Evolutionary conservation across 2,329 filamentous ascomycete species (phyloP), one percentile per base, ranked within the genome.

Genomic region (Trichoderma sp.): DNA sequence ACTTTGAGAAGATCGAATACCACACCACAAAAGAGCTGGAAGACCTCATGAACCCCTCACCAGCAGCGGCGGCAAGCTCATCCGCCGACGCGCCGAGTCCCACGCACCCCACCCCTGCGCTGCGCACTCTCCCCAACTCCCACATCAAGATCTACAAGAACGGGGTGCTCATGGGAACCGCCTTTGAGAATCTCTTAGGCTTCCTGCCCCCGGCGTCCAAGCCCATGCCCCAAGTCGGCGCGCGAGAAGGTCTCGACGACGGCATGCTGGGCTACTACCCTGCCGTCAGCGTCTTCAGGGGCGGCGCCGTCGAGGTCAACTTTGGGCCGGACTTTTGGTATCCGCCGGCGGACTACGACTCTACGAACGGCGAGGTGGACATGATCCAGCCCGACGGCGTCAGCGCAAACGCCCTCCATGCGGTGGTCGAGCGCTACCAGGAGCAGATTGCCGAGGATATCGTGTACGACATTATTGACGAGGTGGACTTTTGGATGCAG

Each of bases 391-490:
- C 69, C 50, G 59, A 64, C 21, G 70, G 69, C n/a, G 65, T 67
- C 12, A 69, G 58, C 2, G 63, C 73, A 28, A 72, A 73, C n/a
- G 74, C 71, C 61, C 70, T 88, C 1, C 83, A 86, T 41, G 81
- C 91, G 0, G 81, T 97, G 24, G 85, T 87, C 7, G 91, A 96
- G 67, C 86, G 95, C 39, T 98, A 93, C 77, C 87, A 88, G 66
- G 93, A 99, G 74, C 94, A 98, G 79, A 93, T 99, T 67, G 93
- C 90, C 15, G 95, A 99, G 78, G 95, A 99, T 72, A 83, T 97
- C 26, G 85, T 97, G 34, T 97, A 93, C 75, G 95, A 99, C 76
- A 85, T 99, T 61, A 83, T 98, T 39, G 95, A 99, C 73, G 95
- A 99, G 78, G 91, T 96, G 56, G 93, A 96, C 79, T 95, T 91